phyloP scores from a whole-genome alignment of 345 rosid species.

The Schrenkiella parvula region DNA sequence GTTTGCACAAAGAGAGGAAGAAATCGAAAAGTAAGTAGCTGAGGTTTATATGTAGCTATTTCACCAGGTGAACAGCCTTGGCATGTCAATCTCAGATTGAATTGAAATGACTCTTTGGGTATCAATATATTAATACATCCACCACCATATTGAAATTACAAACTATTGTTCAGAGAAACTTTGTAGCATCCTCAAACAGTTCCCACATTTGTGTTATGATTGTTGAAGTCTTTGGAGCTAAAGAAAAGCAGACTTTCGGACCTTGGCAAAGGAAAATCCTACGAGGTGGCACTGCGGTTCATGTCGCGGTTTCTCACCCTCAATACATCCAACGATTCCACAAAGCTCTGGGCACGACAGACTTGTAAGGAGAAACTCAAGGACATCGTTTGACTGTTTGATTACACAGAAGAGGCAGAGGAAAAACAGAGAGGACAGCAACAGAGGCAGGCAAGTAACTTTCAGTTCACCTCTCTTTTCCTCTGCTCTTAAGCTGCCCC shows the following conservation, averaged over 20 bases:
- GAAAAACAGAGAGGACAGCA: neutral
- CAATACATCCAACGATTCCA: constrained; percentile 38
- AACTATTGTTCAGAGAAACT: neutral
- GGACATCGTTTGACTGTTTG: neutral
- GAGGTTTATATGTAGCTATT: constrained; percentile 6
- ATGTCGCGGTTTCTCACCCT: constrained; percentile 38
- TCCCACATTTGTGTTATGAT: constrained; percentile 46
- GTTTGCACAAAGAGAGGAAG: neutral
- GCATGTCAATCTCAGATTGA: constrained; percentile 7
- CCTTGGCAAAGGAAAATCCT: constrained; percentile 38
- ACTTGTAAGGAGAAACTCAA: constrained; percentile 26
- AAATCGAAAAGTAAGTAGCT: constrained; percentile 1
- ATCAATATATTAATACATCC: neutral
- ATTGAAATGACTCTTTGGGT: constrained; percentile 11
- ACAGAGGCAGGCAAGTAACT: neutral
- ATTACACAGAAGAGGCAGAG: constrained; percentile 11
- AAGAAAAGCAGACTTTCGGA: constrained; percentile 36
- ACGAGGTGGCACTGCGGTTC: neutral
- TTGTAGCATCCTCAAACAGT: constrained; percentile 34
- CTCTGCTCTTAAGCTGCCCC: constrained; percentile 53
- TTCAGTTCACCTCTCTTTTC: constrained; percentile 39
- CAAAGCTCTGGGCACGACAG: constrained; percentile 39
- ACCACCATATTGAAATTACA: neutral
- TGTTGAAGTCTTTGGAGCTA: constrained; percentile 31
- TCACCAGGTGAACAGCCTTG: neutral